These are phyloP conservation scores for Rubus idaeus DNA, from an alignment of 306 rosid genomes.

Conservation along the genomic window DNA sequence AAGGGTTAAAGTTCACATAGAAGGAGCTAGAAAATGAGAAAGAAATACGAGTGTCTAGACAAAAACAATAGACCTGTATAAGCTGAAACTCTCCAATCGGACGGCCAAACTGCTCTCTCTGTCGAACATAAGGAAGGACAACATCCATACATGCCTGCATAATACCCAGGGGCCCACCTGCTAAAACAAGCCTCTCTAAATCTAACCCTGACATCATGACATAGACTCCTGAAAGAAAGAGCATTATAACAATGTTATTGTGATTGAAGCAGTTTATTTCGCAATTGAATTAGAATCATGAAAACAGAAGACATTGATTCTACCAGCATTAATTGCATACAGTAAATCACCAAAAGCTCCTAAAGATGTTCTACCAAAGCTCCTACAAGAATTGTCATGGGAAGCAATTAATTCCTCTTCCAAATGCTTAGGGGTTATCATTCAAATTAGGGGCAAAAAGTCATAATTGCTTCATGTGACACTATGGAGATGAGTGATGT, in stretches of 20 bases:
- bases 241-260: constrained; percentile 11
- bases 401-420: not conserved
- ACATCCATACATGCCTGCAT: constrained; percentile 96
- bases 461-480: not conserved
- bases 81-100: constrained; percentile 98
- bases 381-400: not conserved
- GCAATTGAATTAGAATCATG: not conserved
- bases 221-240: constrained; percentile 74
- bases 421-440: not conserved
- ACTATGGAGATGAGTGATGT: not conserved
- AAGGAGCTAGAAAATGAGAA: not conserved
- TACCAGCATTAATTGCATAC: not conserved
- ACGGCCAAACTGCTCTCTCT: constrained; percentile 94
- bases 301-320: not conserved
- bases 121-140: constrained; percentile 83
- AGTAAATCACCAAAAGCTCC: not conserved
- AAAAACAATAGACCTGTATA: constrained; percentile 61
- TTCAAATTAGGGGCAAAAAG: not conserved
- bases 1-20: constrained; percentile 19
- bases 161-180: constrained; percentile 85
- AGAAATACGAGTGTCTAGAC: constrained; percentile 16
- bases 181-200: constrained; percentile 92
- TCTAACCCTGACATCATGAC: constrained; percentile 98
- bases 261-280: not conserved
- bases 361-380: not conserved